These are phyloP conservation scores for Didymella lethalis DNA, from an alignment of 2,329 filamentous ascomycete species.

Conservation along the genomic window DNA sequence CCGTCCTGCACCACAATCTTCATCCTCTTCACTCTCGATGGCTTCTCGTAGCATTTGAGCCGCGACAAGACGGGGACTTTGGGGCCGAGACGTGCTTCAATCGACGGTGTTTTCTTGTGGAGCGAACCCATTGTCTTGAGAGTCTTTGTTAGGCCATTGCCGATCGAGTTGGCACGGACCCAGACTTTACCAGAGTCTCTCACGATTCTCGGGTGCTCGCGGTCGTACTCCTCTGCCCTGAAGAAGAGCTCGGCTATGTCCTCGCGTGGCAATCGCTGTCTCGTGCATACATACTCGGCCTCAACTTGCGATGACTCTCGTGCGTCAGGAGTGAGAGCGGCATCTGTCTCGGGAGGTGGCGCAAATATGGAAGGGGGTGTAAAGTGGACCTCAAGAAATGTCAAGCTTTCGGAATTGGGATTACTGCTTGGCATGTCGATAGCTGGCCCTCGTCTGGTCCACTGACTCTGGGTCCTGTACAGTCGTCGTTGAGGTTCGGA, in stretches of 20 bases:
- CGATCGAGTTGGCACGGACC: constrained; percentile 8
- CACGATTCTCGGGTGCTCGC: neutral
- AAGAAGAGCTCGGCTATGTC: constrained; percentile 13
- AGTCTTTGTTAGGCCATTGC: constrained; percentile 6
- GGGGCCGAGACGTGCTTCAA: constrained; percentile 1
- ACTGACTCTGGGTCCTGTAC: constrained; percentile 10
- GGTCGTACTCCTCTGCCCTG: constrained; percentile 11
- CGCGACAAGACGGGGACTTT: neutral
- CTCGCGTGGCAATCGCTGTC: constrained; percentile 2
- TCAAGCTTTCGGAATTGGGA: neutral
- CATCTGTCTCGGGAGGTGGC: neutral
- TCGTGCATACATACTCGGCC: neutral
- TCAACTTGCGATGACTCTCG: neutral
- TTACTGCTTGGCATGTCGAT: neutral
- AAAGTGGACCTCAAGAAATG: neutral
- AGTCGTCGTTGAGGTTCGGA: neutral
- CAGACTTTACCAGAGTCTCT: constrained; percentile 10
- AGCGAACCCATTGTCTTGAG: constrained; percentile 9
- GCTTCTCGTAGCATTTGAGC: constrained; percentile 14
- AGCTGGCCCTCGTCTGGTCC: neutral
- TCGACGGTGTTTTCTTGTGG: neutral
- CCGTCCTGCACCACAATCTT: constrained; percentile 2
- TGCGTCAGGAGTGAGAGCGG: neutral
- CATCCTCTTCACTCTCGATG: constrained; percentile 1
- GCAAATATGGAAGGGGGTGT: neutral